Conservation (phyloP, 2,329 filamentous ascomycete species). For the Colletotrichum coccodes region DNA sequence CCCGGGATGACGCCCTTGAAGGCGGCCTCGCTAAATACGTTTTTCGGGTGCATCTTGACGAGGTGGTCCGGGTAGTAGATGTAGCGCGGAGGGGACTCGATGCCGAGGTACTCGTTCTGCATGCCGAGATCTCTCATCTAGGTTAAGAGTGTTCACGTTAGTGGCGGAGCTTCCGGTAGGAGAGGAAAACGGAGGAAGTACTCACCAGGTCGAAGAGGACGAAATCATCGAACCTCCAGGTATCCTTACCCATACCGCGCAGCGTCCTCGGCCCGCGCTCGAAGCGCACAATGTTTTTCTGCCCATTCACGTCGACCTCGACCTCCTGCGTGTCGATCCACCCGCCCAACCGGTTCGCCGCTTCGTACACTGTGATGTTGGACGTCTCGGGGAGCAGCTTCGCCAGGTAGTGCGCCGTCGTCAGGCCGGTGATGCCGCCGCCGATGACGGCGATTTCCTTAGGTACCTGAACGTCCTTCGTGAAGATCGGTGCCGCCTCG, state of each 20-base stretch:
- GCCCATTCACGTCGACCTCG: constrained; percentile 65
- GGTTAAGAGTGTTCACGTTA: constrained; percentile 17
- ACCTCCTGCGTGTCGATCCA: constrained; percentile 81
- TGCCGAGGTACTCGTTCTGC: constrained; percentile 7
- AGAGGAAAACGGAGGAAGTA: constrained; percentile 34
- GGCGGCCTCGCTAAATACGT: constrained; percentile 40
- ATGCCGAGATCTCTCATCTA: constrained; percentile 25
- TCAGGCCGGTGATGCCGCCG: constrained; percentile 85
- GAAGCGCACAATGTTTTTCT: constrained; percentile 71
- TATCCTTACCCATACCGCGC: constrained; percentile 58
- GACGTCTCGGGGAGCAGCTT: constrained; percentile 70
- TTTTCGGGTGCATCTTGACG: constrained; percentile 10
- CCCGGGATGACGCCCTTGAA: constrained; percentile 44
- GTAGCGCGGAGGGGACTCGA: constrained; percentile 63
- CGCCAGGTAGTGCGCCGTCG: constrained; percentile 80
- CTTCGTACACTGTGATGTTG: constrained; percentile 86
- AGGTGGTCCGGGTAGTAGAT: constrained; percentile 88
- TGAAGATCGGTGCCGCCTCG: not conserved
- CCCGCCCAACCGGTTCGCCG: constrained; percentile 75
- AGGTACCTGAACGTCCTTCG: constrained; percentile 23
- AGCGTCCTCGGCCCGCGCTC: constrained; percentile 87
- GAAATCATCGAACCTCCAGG: constrained; percentile 65
- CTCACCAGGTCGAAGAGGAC: constrained; percentile 78
- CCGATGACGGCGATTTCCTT: constrained; percentile 75
- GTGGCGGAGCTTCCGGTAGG: constrained; percentile 19